These are phyloP conservation scores for Tuber melanosporum DNA, from an alignment of 495 filamentous ascomycete species.

Conservation along the genomic window DNA sequence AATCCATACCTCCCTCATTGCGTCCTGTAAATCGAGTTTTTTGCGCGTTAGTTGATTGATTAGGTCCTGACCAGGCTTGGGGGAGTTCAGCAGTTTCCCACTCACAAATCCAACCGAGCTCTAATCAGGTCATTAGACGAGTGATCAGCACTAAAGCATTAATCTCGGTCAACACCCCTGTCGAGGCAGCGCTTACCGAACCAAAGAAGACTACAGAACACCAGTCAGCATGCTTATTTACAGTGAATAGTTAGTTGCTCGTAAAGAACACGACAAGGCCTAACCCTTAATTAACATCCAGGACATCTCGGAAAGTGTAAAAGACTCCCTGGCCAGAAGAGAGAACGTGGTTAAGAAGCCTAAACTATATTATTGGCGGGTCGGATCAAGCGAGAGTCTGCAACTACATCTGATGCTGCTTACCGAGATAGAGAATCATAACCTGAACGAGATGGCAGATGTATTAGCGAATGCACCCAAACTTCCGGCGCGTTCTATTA, in stretches of 20 bases:
- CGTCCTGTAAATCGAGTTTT: slow-evolving; percentile 35
- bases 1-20: slow-evolving; percentile 49
- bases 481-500: slow-evolving; percentile 9
- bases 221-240: slow-evolving; percentile 37
- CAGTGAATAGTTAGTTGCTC: slow-evolving; percentile 9
- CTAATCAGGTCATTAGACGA: slow-evolving; percentile 36
- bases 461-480: slow-evolving; percentile 16
- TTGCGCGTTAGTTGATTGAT: slow-evolving; percentile 22
- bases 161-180: slow-evolving; percentile 38
- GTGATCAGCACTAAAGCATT: slow-evolving; percentile 43
- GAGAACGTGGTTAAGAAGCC: slow-evolving; percentile 92
- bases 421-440: slow-evolving; percentile 68
- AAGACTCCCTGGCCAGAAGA: slow-evolving; percentile 71
- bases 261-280: slow-evolving; percentile 43
- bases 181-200: slow-evolving; percentile 46
- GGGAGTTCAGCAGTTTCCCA: slow-evolving; percentile 29
- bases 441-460: slow-evolving; percentile 42
- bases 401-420: slow-evolving; percentile 19
- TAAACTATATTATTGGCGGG: slow-evolving; percentile 43
- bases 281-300: slow-evolving; percentile 81
- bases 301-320: slow-evolving; percentile 68
- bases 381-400: slow-evolving; percentile 22
- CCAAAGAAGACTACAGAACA: slow-evolving; percentile 50
- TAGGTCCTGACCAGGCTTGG: slow-evolving; percentile 15
- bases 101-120: slow-evolving; percentile 74